These are phyloP conservation scores for Aspergillus ustus DNA, from an alignment of 2,329 filamentous ascomycete genomes.

Conservation along the genomic window DNA sequence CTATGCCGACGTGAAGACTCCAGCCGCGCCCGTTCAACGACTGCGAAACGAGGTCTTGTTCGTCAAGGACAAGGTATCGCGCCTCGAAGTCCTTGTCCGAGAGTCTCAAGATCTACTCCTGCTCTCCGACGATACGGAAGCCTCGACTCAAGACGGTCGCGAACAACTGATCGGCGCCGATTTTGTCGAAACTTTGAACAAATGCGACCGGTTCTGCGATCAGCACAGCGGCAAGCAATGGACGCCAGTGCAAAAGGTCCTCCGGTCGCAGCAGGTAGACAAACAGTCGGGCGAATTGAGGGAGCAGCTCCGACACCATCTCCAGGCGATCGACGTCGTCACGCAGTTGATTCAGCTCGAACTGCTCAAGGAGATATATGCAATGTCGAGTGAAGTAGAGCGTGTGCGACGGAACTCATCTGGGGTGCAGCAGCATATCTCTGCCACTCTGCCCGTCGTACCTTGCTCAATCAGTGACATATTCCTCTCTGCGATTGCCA, in stretches of 20 bases:
- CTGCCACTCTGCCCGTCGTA: neutral
- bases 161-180: neutral
- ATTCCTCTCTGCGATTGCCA: neutral
- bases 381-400: neutral
- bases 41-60: neutral
- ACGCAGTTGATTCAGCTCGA: neutral
- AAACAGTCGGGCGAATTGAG: neutral
- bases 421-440: neutral
- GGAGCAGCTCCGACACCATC: neutral
- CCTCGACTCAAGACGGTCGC: neutral
- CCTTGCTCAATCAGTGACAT: neutral
- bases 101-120: neutral
- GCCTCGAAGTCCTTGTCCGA: neutral
- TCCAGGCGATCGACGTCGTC: neutral
- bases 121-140: neutral
- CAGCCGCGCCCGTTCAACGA: neutral
- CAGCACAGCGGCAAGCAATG: neutral
- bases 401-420: neutral
- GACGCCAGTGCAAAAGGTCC: neutral
- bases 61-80: neutral
- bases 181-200: neutral
- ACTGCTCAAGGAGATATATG: neutral
- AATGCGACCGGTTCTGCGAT: neutral
- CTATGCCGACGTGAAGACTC: neutral
- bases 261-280: neutral